These are phyloP conservation scores for Leishmania arabica DNA, from an alignment of 208 protist species.

Conservation along the genomic window DNA sequence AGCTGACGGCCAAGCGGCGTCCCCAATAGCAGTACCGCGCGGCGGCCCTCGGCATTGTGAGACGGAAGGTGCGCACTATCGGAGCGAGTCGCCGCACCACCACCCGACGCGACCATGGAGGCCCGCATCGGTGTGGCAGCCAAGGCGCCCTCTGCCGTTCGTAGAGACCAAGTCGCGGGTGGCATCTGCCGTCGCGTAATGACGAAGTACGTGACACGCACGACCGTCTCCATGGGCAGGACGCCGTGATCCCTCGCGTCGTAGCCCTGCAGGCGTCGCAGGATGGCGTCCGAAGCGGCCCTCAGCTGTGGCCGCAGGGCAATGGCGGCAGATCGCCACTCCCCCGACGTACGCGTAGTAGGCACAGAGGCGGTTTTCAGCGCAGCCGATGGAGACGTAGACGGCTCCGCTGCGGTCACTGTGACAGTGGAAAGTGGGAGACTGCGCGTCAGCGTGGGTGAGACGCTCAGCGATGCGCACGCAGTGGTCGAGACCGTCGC, in stretches of 20 bases:
- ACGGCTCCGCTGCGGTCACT: not conserved
- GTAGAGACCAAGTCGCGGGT: slow-evolving; percentile 22
- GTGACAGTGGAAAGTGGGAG: slow-evolving; percentile 3
- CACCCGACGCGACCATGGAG: slow-evolving; percentile 14
- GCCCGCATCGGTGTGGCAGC: slow-evolving; percentile 28
- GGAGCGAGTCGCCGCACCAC: not conserved
- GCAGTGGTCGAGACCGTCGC: not conserved
- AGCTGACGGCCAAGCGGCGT: not conserved
- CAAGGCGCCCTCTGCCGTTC: slow-evolving; percentile 23
- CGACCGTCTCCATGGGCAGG: slow-evolving; percentile 65
- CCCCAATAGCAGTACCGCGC: slow-evolving; percentile 1
- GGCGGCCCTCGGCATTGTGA: not conserved
- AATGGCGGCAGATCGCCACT: slow-evolving; percentile 4
- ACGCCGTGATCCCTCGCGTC: slow-evolving; percentile 52
- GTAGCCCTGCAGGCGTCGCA: slow-evolving; percentile 65
- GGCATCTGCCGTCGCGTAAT: slow-evolving; percentile 34
- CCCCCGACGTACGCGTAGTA: slow-evolving; percentile 9
- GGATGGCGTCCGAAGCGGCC: slow-evolving; percentile 41
- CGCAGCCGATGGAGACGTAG: slow-evolving; percentile 1
- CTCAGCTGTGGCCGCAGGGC: slow-evolving; percentile 32
- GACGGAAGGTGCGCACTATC: not conserved
- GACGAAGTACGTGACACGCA: slow-evolving; percentile 54
- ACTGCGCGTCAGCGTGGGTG: slow-evolving; percentile 12
- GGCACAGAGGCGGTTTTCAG: not conserved
- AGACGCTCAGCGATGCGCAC: not conserved